A percentile compares a stretch with the other conserved stretches of the same genome.
phyloP scores from a whole-genome alignment of 345 rosid species.

The Sonneratia alba region DNA sequence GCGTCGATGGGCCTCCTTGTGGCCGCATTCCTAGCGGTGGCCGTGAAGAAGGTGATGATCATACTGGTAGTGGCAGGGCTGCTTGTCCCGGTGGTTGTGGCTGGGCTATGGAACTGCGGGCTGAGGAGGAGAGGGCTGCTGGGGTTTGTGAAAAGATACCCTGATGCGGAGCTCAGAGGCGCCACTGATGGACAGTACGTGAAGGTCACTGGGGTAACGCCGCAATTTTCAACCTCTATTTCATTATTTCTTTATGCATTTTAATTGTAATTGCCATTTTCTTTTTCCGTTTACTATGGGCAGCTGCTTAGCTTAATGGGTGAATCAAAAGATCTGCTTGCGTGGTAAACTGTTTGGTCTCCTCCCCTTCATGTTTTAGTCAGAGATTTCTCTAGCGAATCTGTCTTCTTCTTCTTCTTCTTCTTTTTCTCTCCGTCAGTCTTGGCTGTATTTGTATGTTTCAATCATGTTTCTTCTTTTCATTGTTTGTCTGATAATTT shows the following conservation, averaged over 20 bases:
- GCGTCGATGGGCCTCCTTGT: constrained; percentile 50
- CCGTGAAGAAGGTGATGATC: constrained; percentile 64
- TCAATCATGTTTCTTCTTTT: not conserved
- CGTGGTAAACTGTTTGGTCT: not conserved
- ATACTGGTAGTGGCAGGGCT: constrained; percentile 54
- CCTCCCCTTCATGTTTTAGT: not conserved
- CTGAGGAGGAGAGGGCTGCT: constrained; percentile 68
- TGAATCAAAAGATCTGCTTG: not conserved
- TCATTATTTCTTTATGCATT: not conserved
- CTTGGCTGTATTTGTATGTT: not conserved
- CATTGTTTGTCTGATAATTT: not conserved
- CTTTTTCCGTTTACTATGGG: not conserved
- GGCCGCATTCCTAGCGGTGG: constrained; percentile 71
- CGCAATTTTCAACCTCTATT: not conserved
- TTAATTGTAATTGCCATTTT: not conserved
- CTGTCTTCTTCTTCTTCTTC: not conserved
- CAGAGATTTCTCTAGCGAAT: not conserved
- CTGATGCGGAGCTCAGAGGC: constrained; percentile 87
- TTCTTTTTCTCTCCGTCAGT: not conserved
- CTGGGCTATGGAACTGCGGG: constrained; percentile 53
- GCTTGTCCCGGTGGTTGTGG: constrained; percentile 40
- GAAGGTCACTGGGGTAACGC: constrained; percentile 84
- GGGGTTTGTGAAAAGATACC: constrained; percentile 50
- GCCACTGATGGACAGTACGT: constrained; percentile 89
- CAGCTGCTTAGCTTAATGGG: not conserved